Evolutionary conservation across 1,284 basidiomycete genomes (phyloP), one percentile per base, ranked within the genome.

Genomic region (Trichosporon sp.): DNA sequence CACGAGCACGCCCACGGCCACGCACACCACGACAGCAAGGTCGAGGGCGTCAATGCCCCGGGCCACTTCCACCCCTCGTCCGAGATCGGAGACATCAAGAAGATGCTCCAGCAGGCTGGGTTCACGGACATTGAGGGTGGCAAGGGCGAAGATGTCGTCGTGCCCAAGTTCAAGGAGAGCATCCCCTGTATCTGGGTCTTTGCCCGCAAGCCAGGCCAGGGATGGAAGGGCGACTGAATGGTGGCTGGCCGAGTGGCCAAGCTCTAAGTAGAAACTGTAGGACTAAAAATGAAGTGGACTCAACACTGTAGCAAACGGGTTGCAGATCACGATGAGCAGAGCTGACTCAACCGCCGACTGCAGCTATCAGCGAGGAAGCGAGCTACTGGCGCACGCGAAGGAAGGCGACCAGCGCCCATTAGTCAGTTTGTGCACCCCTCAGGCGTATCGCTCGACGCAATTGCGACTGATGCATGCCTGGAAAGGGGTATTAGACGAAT

Each of bases 101-200:
- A 46, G 12, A 67, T 79, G 5, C 72, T 81, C 43, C 32, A 70
- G 37, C n/a, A 68, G 7, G 61, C 75, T 43, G 80, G 80, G 2
- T 76, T 80, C 35, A 68, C 37, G 14, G 72, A 66, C 19, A 51
- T 66, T 16, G 37, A 43, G 7, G 64, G 37, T 2, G 38, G 26
- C 37, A 12, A 51, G 16, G 68, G 68, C 37, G 56, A 51, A 16
- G 12, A 21, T 2, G 32, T 69, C 16, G 38, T 43, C 16, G 46
- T 69, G 32, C 65, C 65, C 48, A 43, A 48, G 64, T 54, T 48
- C 32, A 14, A 35, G 46, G 67, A 73, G 37, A 10, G 40, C n/a
- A 59, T 70, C 8, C 72, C 72, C 10, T 63, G 63, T 32, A 38
- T 70, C 12, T 69, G 64, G 38, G 43, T 46, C 2, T 73, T 69